Conservation (phyloP, 441 rosid species). For the Euphorbia corollata region DNA sequence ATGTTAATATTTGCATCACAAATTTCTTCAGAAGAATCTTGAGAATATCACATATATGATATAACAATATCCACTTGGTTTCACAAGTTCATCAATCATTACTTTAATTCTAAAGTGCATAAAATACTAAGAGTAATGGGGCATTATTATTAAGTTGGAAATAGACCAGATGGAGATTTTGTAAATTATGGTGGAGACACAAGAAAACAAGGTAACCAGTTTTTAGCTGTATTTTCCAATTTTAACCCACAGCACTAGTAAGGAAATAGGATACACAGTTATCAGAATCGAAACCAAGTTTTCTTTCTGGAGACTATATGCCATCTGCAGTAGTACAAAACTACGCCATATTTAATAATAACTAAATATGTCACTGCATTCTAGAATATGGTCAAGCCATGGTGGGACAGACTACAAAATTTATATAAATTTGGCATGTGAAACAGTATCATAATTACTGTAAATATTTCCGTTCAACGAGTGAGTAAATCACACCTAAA, state of each 20-base stretch:
- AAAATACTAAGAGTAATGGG: background rate
- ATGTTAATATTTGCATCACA: background rate
- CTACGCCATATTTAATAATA: background rate
- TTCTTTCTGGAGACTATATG: background rate
- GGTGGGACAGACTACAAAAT: background rate
- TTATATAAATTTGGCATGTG: background rate
- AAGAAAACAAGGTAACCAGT: background rate
- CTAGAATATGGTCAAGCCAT: background rate
- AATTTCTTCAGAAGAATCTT: background rate
- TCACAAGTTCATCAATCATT: background rate
- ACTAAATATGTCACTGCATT: background rate
- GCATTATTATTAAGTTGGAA: conserved; percentile 1
- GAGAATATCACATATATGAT: background rate
- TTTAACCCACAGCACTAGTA: background rate
- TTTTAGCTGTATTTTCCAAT: background rate
- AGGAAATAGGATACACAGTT: background rate
- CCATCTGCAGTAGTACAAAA: no score
- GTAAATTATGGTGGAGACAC: background rate
- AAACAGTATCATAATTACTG: background rate
- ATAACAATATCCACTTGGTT: background rate
- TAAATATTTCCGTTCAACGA: background rate
- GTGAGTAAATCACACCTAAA: background rate
- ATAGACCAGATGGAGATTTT: background rate
- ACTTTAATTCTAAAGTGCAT: background rate
- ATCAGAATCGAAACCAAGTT: background rate